A percentile compares a stretch with the other conserved stretches of the same genome.
These are phyloP conservation scores for Luzula sylvatica DNA, from an alignment of 176 grass and related monocot genomes.

Conservation along the genomic window DNA sequence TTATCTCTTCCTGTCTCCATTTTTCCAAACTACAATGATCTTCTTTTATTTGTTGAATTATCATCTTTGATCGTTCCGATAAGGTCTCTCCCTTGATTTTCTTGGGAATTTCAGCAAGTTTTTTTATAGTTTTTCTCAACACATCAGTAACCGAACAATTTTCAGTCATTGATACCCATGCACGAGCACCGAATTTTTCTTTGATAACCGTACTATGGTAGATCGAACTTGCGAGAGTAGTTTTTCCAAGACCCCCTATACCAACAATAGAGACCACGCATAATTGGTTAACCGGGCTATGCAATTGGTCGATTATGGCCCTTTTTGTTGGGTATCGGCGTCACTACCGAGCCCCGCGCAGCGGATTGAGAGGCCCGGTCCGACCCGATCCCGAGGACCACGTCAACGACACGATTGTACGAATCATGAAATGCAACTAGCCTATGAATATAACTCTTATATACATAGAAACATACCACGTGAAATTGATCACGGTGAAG, in stretches of 20 bases:
- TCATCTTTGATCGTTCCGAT: constrained; percentile 10
- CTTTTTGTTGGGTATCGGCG: too few species aligned
- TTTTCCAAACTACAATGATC: constrained; percentile 14
- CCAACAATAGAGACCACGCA: constrained; percentile 16
- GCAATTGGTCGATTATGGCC: constrained; percentile 14
- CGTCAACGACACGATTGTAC: too few species aligned
- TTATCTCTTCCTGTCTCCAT: constrained; percentile 18
- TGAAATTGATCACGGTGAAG: too few species aligned
- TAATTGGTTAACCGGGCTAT: constrained; percentile 4
- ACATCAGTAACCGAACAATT: constrained; percentile 13
- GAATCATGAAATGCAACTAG: too few species aligned
- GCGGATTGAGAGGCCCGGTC: too few species aligned
- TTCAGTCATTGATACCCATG: constrained; percentile 9
- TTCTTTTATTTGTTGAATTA: constrained; percentile 20
- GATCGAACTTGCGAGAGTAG: constrained; percentile 7
- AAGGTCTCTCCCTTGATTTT: constrained; percentile 20
- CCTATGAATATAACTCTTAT: too few species aligned
- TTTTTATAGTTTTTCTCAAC: constrained; percentile 15
- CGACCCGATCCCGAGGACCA: too few species aligned
- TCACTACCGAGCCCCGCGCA: too few species aligned
- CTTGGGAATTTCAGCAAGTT: constrained; percentile 2
- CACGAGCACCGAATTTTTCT: constrained; percentile 7
- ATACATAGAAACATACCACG: too few species aligned
- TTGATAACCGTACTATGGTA: constrained; percentile 7
- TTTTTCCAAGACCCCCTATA: constrained; percentile 13